Base-by-base conservation (phyloP, 441 rosid genomes). In the Erodium chrysanthum region DNA sequence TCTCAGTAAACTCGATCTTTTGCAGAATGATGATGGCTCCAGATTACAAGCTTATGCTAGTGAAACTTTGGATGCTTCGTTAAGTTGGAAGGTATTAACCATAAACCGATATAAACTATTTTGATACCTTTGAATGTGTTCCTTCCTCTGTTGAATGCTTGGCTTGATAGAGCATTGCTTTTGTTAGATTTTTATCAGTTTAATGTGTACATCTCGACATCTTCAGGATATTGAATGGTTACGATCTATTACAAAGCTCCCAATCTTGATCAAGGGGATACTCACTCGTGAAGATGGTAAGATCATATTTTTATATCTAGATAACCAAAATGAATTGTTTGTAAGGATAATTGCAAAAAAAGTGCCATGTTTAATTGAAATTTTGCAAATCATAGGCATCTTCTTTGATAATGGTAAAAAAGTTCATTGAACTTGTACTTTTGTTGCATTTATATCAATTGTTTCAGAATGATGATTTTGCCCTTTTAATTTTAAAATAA, bases 211-310 rank as follows among this genome's bases (percentile, higher is more conserved):
- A 42, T 46, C 17, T 46, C 18, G 9, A 56, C 27, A 29, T 64
- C 56, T 15, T 66, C 71, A 86, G 85, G 90, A 86, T n/a, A 75
- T 86, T 27, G 68, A 86, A 68, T 86, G 88, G 88, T 85, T 86
- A 69, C 85, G 81, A 61, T 79, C 90, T 15, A 81, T 86, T 66
- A 84, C 90, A 78, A 74, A 61, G 27, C 50, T 86, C 80, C 86
- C 90, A 0, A 86, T 86, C 73, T 63, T 94, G 42, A 85, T 94
- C 71, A 91, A 94, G 81, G 98, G 97, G 74, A 89, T 91, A 12
- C 76, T 94, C 42, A 91, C 96, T 68, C 91, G 96, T 29, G 96
- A 89, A 77, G 97, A 94, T 70, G 69, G 98, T 91, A 83, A 81
- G 75, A 69, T 10, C 22, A 46, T 46, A 0, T 18, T 14, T 46